phyloP scores from a whole-genome alignment of 441 rosid genomes.

The Dalechampia spathulata region DNA sequence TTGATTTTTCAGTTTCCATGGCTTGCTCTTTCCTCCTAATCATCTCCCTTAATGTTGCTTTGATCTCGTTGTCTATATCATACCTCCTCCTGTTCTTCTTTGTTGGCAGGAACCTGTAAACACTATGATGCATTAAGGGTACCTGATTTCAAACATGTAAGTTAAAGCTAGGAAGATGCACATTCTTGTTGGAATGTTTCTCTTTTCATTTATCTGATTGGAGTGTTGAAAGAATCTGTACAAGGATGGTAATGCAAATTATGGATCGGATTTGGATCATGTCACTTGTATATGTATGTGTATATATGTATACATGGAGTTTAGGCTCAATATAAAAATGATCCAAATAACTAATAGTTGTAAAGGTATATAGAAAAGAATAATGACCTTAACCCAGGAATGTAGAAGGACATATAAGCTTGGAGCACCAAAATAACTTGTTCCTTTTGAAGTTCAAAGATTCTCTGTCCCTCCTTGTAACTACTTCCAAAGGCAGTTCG shows the following conservation, averaged over 20 bases:
- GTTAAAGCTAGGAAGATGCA: not conserved
- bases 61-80: slow-evolving; percentile 15
- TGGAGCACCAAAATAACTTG: slow-evolving; percentile 13
- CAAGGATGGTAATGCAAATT: too few species aligned
- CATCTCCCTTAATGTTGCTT: slow-evolving; percentile 2
- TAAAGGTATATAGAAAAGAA: too few species aligned
- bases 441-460: slow-evolving; percentile 22
- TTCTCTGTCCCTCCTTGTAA: slow-evolving; percentile 22
- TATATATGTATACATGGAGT: too few species aligned
- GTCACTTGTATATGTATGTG: too few species aligned
- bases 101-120: slow-evolving; percentile 18
- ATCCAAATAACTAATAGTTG: too few species aligned
- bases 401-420: slow-evolving; percentile 9
- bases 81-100: slow-evolving; percentile 19
- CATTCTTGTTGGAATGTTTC: too few species aligned
- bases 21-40: slow-evolving; percentile 15
- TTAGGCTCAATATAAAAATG: too few species aligned
- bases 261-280: too few species aligned
- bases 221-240: too few species aligned
- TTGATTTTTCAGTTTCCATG: not conserved
- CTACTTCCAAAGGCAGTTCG: slow-evolving; percentile 30
- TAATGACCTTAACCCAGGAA: slow-evolving; percentile 27
- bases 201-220: too few species aligned
- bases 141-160: not conserved
- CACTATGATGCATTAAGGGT: not conserved